A percentile compares a stretch with the other conserved stretches of the same genome.
Evolutionary conservation across 1,139 yeast genomes (phyloP).

Genomic region (Suzukiozyma palmioleophila): DNA sequence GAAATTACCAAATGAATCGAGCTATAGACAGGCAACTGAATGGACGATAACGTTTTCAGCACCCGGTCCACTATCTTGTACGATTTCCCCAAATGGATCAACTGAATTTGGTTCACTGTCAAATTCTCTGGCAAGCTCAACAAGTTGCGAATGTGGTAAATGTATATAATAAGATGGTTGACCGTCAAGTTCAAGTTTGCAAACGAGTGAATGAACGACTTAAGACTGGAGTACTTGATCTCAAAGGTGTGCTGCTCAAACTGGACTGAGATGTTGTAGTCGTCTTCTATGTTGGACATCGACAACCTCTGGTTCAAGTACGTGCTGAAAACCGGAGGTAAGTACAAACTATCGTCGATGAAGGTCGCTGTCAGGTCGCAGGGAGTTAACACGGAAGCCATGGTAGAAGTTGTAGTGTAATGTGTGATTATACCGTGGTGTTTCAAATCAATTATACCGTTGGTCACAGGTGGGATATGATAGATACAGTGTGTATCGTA

Average conservation of each 20-base stretch:
- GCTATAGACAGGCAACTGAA: not conserved
- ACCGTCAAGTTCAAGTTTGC: conserved; percentile 7
- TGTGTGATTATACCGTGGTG: no score
- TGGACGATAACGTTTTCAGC: not conserved
- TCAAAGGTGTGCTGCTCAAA: not conserved
- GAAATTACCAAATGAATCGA: not conserved
- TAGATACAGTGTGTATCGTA: no score
- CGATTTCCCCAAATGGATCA: conserved; percentile 13
- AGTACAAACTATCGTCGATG: not conserved
- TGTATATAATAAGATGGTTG: conserved; percentile 11
- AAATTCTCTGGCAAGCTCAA: conserved; percentile 4
- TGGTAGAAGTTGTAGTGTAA: not conserved
- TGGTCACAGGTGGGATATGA: no score
- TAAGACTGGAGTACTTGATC: not conserved
- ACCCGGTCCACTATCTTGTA: conserved; percentile 5
- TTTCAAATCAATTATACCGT: no score
- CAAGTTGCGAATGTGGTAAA: conserved; percentile 11
- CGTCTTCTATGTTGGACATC: not conserved
- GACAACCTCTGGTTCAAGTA: not conserved
- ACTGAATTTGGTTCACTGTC: conserved; percentile 9
- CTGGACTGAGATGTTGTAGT: not conserved
- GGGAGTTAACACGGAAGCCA: not conserved
- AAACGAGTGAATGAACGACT: not conserved
- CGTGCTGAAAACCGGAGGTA: not conserved
- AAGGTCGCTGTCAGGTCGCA: not conserved